A percentile compares a stretch with the other conserved stretches of the same genome.
Conservation (phyloP, 345 rosid species). For the Viola odorata region DNA sequence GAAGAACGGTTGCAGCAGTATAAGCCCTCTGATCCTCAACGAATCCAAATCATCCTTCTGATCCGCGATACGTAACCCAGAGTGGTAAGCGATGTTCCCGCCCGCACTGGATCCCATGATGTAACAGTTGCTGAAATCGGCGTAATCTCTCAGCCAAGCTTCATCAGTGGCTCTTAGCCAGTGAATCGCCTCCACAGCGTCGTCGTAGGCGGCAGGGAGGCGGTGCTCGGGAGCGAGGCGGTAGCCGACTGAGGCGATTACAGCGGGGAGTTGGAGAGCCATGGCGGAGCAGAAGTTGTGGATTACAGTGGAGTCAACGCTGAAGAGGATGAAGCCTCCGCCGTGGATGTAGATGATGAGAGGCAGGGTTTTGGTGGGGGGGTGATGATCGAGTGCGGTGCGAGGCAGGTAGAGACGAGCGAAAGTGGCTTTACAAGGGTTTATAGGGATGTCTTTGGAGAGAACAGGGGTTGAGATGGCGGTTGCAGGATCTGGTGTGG, state of each 20-base stretch:
- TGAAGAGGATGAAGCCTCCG: slow-evolving; percentile 47
- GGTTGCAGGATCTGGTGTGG: slow-evolving; percentile 27
- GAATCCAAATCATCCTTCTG: slow-evolving; percentile 22
- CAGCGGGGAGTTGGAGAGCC: slow-evolving; percentile 25
- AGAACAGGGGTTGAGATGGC: not conserved
- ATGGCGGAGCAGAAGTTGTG: slow-evolving; percentile 38
- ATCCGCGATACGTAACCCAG: slow-evolving; percentile 27
- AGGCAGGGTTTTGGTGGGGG: slow-evolving; percentile 34
- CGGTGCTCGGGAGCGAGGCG: slow-evolving; percentile 67
- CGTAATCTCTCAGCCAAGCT: slow-evolving; percentile 33
- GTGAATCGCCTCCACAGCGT: slow-evolving; percentile 40
- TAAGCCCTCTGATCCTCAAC: slow-evolving; percentile 52
- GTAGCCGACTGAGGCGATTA: slow-evolving; percentile 44
- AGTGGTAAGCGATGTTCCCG: slow-evolving; percentile 43
- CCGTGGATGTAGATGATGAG: slow-evolving; percentile 50
- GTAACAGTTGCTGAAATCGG: slow-evolving; percentile 33
- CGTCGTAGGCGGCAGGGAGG: slow-evolving; percentile 64
- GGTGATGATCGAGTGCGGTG: not conserved
- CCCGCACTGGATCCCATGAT: slow-evolving; percentile 57
- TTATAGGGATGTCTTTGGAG: not conserved
- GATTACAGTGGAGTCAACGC: slow-evolving; percentile 12
- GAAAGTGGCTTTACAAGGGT: not conserved
- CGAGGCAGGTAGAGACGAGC: slow-evolving; percentile 30
- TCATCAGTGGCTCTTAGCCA: slow-evolving; percentile 30
- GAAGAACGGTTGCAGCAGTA: slow-evolving; percentile 53